phyloP scores from a whole-genome alignment of 805 yeast genomes.

The Millerozyma miso region DNA sequence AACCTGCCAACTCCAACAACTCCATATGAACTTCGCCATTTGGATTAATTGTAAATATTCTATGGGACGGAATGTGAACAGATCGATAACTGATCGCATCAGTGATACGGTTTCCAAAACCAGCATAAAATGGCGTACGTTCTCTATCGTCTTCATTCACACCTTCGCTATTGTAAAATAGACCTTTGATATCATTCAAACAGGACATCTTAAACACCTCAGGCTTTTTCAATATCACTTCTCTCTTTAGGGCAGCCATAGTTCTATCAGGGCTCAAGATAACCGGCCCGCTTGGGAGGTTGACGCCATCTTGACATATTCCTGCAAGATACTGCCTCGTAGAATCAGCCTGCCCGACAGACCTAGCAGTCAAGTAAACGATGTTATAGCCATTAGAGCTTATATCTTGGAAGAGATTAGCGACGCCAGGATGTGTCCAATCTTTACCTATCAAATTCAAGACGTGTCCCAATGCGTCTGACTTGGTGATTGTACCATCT shows the following conservation, averaged over 20 bases:
- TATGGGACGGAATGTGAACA: conserved; percentile 89
- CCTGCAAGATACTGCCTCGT: conserved; percentile 80
- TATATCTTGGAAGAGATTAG: conserved; percentile 86
- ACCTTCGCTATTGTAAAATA: conserved; percentile 42
- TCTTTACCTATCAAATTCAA: conserved; percentile 90
- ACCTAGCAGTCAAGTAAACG: conserved; percentile 88
- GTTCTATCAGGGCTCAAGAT: conserved; percentile 94
- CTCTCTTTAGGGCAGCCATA: conserved; percentile 89
- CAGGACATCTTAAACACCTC: conserved; percentile 99
- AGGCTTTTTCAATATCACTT: conserved; percentile 90
- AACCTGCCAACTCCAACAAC: conserved; percentile 88
- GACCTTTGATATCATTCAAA: conserved; percentile 72
- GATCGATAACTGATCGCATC: conserved; percentile 93
- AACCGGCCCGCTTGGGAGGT: conserved; percentile 87
- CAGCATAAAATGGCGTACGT: conserved; percentile 89
- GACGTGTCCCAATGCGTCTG: conserved; percentile 96
- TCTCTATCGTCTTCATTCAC: conserved; percentile 26
- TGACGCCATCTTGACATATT: conserved; percentile 64
- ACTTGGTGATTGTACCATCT: conserved; percentile 96
- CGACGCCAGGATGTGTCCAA: conserved; percentile 98
- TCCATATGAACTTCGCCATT: conserved; percentile 98
- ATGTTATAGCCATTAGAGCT: conserved; percentile 84
- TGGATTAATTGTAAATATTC: conserved; percentile 93
- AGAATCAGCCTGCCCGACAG: conserved; percentile 92
- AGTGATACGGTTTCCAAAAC: conserved; percentile 94